These are phyloP conservation scores for Starmerella vitae DNA, from an alignment of 805 yeast species.

Conservation along the genomic window DNA sequence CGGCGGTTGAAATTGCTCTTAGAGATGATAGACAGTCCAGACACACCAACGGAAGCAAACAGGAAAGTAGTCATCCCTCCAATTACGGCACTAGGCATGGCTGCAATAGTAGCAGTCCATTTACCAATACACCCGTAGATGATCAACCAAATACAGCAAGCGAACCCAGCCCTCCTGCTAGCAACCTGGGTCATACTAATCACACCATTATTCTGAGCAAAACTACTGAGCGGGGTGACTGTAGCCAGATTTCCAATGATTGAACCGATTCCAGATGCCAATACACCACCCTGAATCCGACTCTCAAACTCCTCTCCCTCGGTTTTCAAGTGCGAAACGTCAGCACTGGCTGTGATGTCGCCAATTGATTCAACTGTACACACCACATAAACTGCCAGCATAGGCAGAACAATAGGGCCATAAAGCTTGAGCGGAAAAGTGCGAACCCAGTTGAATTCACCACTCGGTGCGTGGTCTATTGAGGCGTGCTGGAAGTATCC, in stretches of 20 bases:
- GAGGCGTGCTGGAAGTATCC: slow-evolving; percentile 54
- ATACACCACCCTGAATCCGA: slow-evolving; percentile 82
- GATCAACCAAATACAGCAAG: slow-evolving; percentile 65
- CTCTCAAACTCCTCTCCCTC: slow-evolving; percentile 73
- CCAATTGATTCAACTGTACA: slow-evolving; percentile 90
- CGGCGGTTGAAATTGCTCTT: slow-evolving; percentile 45
- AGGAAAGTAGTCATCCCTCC: slow-evolving; percentile 82
- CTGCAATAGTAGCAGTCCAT: slow-evolving; percentile 76
- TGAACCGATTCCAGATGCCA: slow-evolving; percentile 80
- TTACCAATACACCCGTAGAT: slow-evolving; percentile 81
- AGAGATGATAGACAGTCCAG: slow-evolving; percentile 56
- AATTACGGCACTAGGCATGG: slow-evolving; percentile 64
- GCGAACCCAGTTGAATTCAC: slow-evolving; percentile 74
- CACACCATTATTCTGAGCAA: slow-evolving; percentile 94
- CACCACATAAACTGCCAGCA: slow-evolving; percentile 68
- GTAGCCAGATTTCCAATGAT: slow-evolving; percentile 64
- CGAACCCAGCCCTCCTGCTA: slow-evolving; percentile 63
- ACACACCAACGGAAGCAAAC: slow-evolving; percentile 62
- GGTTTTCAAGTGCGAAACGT: slow-evolving; percentile 73
- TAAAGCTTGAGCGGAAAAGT: slow-evolving; percentile 65
- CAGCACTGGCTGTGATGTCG: slow-evolving; percentile 87
- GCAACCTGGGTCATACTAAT: slow-evolving; percentile 88
- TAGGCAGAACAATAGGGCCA: slow-evolving; percentile 77
- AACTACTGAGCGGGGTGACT: slow-evolving; percentile 78
- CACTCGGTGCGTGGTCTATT: slow-evolving; percentile 64